Evolutionary conservation across 1,284 basidiomycete species (phyloP), one percentile per base, ranked within the genome.

Genomic region (Cryptococcus hybrid): DNA sequence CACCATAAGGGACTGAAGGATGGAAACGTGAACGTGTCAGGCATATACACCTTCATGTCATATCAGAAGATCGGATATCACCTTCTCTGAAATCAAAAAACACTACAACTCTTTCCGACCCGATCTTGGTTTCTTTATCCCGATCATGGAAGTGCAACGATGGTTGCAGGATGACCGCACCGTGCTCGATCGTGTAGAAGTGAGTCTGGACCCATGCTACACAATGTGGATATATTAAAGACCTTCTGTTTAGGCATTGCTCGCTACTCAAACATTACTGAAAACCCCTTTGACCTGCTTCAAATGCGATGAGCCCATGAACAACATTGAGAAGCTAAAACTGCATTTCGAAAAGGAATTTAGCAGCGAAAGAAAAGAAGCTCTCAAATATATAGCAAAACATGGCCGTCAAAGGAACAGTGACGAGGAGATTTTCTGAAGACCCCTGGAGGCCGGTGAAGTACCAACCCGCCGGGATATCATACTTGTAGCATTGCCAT

Each of bases 51-150:
- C 77, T 92, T 5, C 93, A 97, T 71, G 85, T 97, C 58, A 80
- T 97, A 35, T 95, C 92, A 0, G 82, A 83, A 18, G 94, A 99
- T 71, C 78, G 96, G 15, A 82, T 85, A 51, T 88, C 88, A 0
- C 81, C 84, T 2, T 78, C 80, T 40, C 78, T 98, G 78, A 98
- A 95, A 77, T 84, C 84, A 61, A 97, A 96, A 82, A 93, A 90
- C 93, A 98, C 68, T 92, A 92, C 80, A 92, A 95, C 73, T 92
- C 91, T 2, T 99, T 98, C 79, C 86, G 90, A 66, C 95, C 94
- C 0, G 83, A 83, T 36, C 80, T 84, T 11, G 93, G 91, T 0
- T 97, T 93, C 79, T 97, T 96, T 75, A 69, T 98, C 0, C 84
- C 86, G 54, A 78, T 96, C 3, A 81, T 84, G 39, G 85, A 90